These are phyloP conservation scores for Hygrocybe coccinea DNA, from an alignment of 768 basidiomycete genomes.

Conservation along the genomic window DNA sequence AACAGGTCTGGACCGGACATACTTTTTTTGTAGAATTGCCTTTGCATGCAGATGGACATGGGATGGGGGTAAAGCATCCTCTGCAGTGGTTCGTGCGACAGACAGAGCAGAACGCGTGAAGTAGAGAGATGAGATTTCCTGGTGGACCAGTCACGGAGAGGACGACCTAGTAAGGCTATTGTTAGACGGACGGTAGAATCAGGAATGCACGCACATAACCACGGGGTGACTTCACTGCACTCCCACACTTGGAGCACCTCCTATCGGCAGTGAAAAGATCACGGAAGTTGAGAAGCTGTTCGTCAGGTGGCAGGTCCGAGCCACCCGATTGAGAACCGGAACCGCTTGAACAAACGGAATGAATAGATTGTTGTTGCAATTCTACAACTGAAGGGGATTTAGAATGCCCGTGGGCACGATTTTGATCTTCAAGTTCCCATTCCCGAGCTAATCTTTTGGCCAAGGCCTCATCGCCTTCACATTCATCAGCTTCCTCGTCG, in stretches of 20 bases:
- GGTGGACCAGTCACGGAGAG: conserved; percentile 25
- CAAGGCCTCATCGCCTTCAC: conserved; percentile 35
- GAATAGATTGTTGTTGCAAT: not conserved
- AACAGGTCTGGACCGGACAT: conserved; percentile 41
- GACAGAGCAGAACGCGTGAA: conserved; percentile 41
- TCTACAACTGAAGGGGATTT: no score
- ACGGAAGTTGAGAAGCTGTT: conserved; percentile 29
- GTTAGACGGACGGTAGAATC: conserved; percentile 1
- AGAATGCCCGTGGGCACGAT: not conserved
- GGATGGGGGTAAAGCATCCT: conserved; percentile 41
- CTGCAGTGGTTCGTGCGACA: conserved; percentile 47
- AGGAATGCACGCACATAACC: conserved; percentile 36
- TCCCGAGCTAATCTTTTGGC: conserved; percentile 38
- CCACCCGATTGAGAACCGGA: not conserved
- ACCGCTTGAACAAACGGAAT: not conserved
- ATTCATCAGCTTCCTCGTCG: not conserved
- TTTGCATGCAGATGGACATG: conserved; percentile 40
- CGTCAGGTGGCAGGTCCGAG: conserved; percentile 25
- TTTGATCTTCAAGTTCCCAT: conserved; percentile 28
- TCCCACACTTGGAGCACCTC: conserved; percentile 36
- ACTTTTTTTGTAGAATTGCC: conserved; percentile 28
- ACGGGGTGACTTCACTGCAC: conserved; percentile 34
- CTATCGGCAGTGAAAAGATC: conserved; percentile 34
- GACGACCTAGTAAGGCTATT: conserved; percentile 28
- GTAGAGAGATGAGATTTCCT: conserved; percentile 28